Conservation (phyloP, 768 basidiomycete genomes). For the Tulasnella calospora region DNA sequence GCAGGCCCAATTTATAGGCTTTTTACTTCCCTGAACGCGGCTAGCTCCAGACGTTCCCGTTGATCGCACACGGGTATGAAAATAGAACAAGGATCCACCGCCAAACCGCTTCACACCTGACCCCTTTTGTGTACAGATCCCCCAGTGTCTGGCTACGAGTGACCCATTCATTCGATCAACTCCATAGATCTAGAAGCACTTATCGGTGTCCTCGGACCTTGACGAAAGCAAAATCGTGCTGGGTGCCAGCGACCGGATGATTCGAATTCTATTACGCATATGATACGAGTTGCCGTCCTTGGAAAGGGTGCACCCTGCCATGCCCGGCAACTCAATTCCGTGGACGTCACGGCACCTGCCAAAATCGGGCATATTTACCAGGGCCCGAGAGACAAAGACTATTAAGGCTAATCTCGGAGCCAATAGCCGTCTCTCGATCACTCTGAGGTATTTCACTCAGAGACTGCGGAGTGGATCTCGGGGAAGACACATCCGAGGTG, state of each 20-base stretch:
- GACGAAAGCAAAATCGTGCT: background rate
- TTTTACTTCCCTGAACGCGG: too few relatives aligned
- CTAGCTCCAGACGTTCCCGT: too few relatives aligned
- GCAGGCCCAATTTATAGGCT: too few relatives aligned
- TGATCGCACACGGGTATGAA: too few relatives aligned
- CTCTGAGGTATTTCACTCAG: background rate
- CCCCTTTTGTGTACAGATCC: too few relatives aligned
- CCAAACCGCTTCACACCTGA: too few relatives aligned
- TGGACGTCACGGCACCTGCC: background rate
- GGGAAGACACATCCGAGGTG: background rate
- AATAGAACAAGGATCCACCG: too few relatives aligned
- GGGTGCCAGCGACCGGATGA: background rate
- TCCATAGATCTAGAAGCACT: background rate
- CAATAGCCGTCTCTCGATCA: background rate
- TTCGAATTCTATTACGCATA: too few relatives aligned
- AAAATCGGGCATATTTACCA: background rate
- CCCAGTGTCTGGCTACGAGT: background rate
- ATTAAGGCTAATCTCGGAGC: background rate
- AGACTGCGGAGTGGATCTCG: slow-evolving; percentile 7
- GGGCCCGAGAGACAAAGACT: background rate
- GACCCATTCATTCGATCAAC: background rate
- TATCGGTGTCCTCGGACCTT: background rate
- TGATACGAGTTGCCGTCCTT: too few relatives aligned
- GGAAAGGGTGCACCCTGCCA: background rate
- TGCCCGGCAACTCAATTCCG: background rate